Base-by-base conservation (phyloP, 1,284 basidiomycete genomes). In the Xerocomus amazonicus region DNA sequence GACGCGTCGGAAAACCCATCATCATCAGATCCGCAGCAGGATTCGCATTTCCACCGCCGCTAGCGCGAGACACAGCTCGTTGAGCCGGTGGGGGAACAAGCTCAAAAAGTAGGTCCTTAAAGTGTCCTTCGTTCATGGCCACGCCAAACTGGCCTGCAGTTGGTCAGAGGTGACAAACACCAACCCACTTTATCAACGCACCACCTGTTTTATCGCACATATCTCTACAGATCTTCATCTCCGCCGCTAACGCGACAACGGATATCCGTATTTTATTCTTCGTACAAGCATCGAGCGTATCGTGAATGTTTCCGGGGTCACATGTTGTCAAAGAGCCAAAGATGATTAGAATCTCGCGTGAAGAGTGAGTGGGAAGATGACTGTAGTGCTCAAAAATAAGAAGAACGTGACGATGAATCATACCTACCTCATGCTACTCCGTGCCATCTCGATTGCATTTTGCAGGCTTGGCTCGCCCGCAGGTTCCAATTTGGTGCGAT, bases 221-320 rank as follows among this genome's bases (percentile, higher is more conserved):
- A 44, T 95, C 90, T 45, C 90, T 83, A 64, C 94, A 97, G 47
- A 99, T 92, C 68, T 97, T 98, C 84, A 99, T 95, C 68, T 99
- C 96, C 8, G 97, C 97, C 0, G 86, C 90, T 28, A 97, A 80
- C 0, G 92, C 91, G 39, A 99, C 92, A 48, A 99, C 84, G 10
- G 89, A 93, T 48, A 97, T 89, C 43, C 94, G 88, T 51, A 97
- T 90, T 59, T 87, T 88, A 62, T 84, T 86, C 54, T 81, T 80
- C 45, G 92, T 76, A 54, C 95, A 92, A 6, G 82, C 79, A 19
- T 87, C 80, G 31, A 99, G 77, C 0, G 94, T 95, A 53, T 95
- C 87, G 61, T 97, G 92, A 52, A 99, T 95, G 59, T 97, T 97
- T 37, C 93, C 92, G 3, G 96, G 96, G 66, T 99, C 96, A 64